phyloP scores from a whole-genome alignment of 352 stramenopile species.

The Phytopythium vexans region DNA sequence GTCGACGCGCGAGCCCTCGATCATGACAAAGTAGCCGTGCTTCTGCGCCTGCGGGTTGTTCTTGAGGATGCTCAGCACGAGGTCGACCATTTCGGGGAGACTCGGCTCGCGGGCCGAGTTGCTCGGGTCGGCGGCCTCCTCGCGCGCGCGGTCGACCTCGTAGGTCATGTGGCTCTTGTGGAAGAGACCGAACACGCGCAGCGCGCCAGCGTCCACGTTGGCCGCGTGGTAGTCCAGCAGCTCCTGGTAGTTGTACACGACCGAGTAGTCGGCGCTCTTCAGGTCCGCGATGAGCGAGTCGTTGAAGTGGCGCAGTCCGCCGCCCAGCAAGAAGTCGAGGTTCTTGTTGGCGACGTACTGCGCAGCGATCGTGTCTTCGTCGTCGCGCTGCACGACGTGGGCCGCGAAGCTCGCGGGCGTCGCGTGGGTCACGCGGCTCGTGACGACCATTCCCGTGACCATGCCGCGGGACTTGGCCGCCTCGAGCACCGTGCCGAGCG shows the following conservation, averaged over 20 bases:
- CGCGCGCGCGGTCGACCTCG: conserved; percentile 54
- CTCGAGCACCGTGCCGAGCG: conserved; percentile 59
- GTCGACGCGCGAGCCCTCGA: conserved; percentile 70
- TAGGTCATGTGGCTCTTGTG: conserved; percentile 65
- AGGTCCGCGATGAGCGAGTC: conserved; percentile 43
- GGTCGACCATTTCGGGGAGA: conserved; percentile 62
- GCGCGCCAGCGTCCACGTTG: conserved; percentile 40
- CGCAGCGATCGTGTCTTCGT: conserved; percentile 49
- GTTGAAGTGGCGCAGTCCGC: conserved; percentile 50
- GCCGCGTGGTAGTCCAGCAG: conserved; percentile 45
- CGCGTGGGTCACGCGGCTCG: conserved; percentile 57
- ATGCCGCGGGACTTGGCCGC: conserved; percentile 59
- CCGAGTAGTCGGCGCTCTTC: conserved; percentile 35
- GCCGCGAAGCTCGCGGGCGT: conserved; percentile 54
- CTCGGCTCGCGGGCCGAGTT: conserved; percentile 46
- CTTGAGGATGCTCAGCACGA: conserved; percentile 53
- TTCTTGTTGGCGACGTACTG: conserved; percentile 71
- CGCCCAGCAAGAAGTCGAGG: conserved; percentile 58
- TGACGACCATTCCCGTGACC: conserved; percentile 69
- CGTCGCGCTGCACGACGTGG: conserved; percentile 49
- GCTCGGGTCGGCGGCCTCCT: conserved; percentile 25
- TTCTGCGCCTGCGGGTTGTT: conserved; percentile 72
- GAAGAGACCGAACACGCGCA: conserved; percentile 61
- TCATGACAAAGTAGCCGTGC: conserved; percentile 75
- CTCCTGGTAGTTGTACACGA: conserved; percentile 54